Evolutionary conservation across 257 asterid genomes (phyloP).

Genomic region (Rhazya stricta): DNA sequence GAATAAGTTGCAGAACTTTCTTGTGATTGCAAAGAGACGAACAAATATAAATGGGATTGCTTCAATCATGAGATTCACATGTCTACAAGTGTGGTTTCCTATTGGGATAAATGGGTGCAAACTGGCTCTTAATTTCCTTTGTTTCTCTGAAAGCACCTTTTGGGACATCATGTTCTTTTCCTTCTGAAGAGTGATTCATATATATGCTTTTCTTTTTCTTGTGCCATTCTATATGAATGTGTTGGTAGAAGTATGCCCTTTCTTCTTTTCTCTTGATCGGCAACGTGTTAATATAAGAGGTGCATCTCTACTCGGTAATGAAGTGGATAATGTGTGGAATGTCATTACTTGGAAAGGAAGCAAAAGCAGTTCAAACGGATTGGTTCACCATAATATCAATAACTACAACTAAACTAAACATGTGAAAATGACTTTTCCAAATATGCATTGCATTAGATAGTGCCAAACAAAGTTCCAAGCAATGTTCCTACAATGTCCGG

Average conservation of each 20-base stretch:
- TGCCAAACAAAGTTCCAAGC: no score
- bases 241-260: not conserved
- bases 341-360: no score
- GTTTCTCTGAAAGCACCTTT: not conserved
- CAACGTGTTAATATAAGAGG: not conserved
- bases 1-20: not conserved
- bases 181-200: not conserved
- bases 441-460: no score
- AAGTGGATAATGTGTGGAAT: no score
- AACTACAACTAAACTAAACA: no score
- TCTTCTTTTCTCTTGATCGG: not conserved
- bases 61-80: not conserved
- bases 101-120: not conserved
- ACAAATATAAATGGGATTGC: not conserved
- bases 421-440: no score
- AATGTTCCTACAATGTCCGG: no score
- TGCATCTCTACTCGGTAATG: not conserved
- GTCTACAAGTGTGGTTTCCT: not conserved
- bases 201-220: not conserved
- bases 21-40: not conserved
- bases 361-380: no score
- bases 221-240: not conserved
- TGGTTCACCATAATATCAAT: no score
- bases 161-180: not conserved
- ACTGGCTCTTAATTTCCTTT: not conserved